These are phyloP conservation scores for Metschnikowia cubensis DNA, from an alignment of 805 yeast species.

Conservation along the genomic window DNA sequence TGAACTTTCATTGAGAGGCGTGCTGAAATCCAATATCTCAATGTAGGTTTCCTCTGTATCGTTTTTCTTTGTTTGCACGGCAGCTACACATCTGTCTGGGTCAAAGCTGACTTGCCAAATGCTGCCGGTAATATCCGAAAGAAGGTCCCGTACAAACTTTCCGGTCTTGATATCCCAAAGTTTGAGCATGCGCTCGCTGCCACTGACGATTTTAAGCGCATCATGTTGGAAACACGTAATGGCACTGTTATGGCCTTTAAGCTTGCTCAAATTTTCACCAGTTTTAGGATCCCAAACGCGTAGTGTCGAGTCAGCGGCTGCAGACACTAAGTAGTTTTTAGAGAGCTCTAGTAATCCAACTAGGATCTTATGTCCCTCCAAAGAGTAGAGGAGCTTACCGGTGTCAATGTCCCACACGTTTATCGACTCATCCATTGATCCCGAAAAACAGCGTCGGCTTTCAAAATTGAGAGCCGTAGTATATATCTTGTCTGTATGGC, in stretches of 20 bases:
- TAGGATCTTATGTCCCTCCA: constrained; percentile 84
- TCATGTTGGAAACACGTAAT: constrained; percentile 93
- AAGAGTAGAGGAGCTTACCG: constrained; percentile 63
- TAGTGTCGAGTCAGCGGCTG: constrained; percentile 92
- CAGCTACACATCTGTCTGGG: constrained; percentile 80
- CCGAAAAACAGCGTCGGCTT: constrained; percentile 79
- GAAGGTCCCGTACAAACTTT: constrained; percentile 63
- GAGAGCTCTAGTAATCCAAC: constrained; percentile 85
- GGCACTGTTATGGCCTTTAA: constrained; percentile 81
- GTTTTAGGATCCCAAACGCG: constrained; percentile 89
- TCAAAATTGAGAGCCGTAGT: constrained; percentile 78
- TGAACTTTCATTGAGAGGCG: constrained; percentile 11
- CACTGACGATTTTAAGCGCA: constrained; percentile 78
- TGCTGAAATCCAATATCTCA: constrained; percentile 79
- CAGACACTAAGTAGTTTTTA: constrained; percentile 76
- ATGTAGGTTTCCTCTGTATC: constrained; percentile 61
- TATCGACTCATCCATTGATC: constrained; percentile 85
- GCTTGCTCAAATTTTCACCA: constrained; percentile 59
- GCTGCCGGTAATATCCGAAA: constrained; percentile 72
- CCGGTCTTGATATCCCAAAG: constrained; percentile 86
- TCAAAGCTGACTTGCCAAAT: constrained; percentile 96
- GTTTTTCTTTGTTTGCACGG: constrained; percentile 60
- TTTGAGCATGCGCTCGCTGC: constrained; percentile 82
- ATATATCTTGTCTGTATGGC: constrained; percentile 86
- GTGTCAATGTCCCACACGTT: constrained; percentile 84